Conservation (phyloP, 805 yeast genomes). For the Candida broadrunensis region DNA sequence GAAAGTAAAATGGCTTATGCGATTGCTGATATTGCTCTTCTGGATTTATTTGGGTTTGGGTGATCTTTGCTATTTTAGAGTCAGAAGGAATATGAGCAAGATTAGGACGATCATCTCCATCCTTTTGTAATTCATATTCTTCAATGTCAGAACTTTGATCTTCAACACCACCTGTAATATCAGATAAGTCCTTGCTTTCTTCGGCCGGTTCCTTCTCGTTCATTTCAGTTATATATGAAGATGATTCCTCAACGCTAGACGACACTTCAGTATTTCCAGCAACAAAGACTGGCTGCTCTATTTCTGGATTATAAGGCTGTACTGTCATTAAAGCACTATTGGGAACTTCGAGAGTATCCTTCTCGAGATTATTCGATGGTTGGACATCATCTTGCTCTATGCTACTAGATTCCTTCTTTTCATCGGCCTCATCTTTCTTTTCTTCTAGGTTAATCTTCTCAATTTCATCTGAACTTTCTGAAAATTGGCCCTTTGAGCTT, state of each 20-base stretch:
- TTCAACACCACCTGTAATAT: slow-evolving; percentile 7
- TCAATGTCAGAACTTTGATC: slow-evolving; percentile 13
- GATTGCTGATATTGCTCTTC: slow-evolving; percentile 39
- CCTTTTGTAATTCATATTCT: slow-evolving; percentile 15
- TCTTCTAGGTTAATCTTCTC: neutral
- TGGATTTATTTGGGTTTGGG: slow-evolving; percentile 17
- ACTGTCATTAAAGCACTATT: slow-evolving; percentile 11
- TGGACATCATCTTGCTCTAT: slow-evolving; percentile 2
- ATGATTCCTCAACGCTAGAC: neutral
- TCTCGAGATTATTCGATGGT: neutral
- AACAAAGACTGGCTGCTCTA: neutral
- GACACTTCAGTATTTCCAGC: neutral
- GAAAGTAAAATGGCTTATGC: slow-evolving; percentile 73
- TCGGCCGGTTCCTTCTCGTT: neutral
- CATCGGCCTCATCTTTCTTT: neutral
- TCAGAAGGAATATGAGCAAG: neutral
- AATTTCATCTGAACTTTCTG: neutral
- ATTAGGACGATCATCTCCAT: slow-evolving; percentile 4
- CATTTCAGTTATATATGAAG: neutral
- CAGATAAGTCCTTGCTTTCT: slow-evolving; percentile 3
- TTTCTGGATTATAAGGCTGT: slow-evolving; percentile 17
- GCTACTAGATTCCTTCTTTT: neutral
- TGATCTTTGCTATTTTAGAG: slow-evolving; percentile 5
- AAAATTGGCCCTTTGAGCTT: slow-evolving; percentile 1
- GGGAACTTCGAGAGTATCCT: slow-evolving; percentile 1